These are phyloP conservation scores for Sordariomycetes sp. DNA, from an alignment of 2,329 filamentous ascomycete species.

Conservation along the genomic window DNA sequence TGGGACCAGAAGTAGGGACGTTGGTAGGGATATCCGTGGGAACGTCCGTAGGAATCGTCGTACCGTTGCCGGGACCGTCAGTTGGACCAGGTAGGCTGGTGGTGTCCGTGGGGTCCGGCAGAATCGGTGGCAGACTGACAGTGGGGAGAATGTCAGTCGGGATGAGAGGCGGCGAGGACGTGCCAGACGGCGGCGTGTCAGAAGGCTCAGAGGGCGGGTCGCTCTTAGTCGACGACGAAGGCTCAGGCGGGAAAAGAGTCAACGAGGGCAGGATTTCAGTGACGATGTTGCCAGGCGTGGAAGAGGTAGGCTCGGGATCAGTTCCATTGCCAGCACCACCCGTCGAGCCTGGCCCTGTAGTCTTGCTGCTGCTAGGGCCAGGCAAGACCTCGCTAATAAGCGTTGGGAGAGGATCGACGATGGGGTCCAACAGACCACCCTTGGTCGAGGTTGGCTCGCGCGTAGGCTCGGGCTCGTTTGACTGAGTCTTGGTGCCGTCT, in stretches of 20 bases:
- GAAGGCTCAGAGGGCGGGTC: constrained; percentile 7
- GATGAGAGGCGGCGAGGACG: constrained; percentile 1
- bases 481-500: not conserved
- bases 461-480: not conserved
- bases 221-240: constrained; percentile 5
- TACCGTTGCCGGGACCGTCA: constrained; percentile 1
- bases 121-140: not conserved
- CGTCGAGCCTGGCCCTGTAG: not conserved
- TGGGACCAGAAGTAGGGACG: not conserved
- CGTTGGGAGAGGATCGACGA: constrained; percentile 2
- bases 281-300: constrained; percentile 4
- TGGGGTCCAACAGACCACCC: constrained; percentile 1
- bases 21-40: constrained; percentile 1
- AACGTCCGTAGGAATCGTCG: not conserved
- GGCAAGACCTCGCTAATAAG: constrained; percentile 4
- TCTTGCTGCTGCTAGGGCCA: not conserved
- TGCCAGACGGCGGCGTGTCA: constrained; percentile 1
- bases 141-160: constrained; percentile 1
- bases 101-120: not conserved
- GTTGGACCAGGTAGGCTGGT: not conserved
- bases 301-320: not conserved
- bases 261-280: constrained; percentile 4
- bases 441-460: not conserved
- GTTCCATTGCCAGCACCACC: not conserved
- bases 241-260: constrained; percentile 2